phyloP scores from a whole-genome alignment of 2,329 filamentous ascomycete genomes.

The Pseudophaeomoniella oleicola region DNA sequence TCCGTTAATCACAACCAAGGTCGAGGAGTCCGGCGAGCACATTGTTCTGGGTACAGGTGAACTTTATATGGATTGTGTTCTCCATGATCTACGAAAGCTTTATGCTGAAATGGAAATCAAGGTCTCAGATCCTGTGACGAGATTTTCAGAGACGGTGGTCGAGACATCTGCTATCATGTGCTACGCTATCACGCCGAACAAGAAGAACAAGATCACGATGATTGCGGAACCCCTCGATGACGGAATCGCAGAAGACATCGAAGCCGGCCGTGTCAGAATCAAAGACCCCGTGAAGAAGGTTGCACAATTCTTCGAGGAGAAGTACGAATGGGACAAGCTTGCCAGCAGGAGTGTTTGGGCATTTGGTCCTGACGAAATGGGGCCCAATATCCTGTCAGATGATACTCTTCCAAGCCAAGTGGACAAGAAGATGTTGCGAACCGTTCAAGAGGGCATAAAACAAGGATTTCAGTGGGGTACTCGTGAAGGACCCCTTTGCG shows the following conservation, averaged over 20 bases:
- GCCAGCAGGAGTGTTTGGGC: constrained; percentile 95
- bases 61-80: constrained; percentile 98
- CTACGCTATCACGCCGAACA: constrained; percentile 94
- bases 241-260: constrained; percentile 89
- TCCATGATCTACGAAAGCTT: constrained; percentile 82
- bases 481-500: constrained; percentile 86
- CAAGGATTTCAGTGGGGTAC: constrained; percentile 97
- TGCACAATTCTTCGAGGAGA: constrained; percentile 93
- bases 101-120: constrained; percentile 99
- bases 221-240: constrained; percentile 91
- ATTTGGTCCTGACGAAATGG: constrained; percentile 88
- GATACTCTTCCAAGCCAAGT: constrained; percentile 91
- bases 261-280: constrained; percentile 78
- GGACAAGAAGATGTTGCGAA: constrained; percentile 77
- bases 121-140: constrained; percentile 90
- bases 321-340: constrained; percentile 91
- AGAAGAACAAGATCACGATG: constrained; percentile 99
- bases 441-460: constrained; percentile 79
- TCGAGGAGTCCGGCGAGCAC: constrained; percentile 95
- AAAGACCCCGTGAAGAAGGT: constrained; percentile 85
- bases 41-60: constrained; percentile 90
- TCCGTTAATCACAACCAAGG: constrained; percentile 86
- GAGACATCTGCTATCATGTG: constrained; percentile 97
- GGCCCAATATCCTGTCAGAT: constrained; percentile 91
- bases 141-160: constrained; percentile 95